Conservation (phyloP, 306 rosid genomes). For the Comarum palustre region DNA sequence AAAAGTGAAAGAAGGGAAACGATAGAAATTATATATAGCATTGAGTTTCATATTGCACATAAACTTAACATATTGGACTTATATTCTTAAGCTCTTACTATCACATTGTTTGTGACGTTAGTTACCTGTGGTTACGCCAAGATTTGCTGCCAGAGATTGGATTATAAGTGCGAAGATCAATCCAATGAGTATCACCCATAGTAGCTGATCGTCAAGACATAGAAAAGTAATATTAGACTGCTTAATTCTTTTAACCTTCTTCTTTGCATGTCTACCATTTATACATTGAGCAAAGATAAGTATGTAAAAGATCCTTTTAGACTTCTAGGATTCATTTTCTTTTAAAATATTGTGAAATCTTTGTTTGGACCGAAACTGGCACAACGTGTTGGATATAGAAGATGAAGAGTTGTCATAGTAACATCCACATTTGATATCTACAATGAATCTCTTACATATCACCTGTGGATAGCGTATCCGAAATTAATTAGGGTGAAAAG, state of each 20-base stretch:
- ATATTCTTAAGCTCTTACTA: neutral
- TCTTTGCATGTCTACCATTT: neutral
- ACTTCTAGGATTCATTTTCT: neutral
- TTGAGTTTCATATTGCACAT: neutral
- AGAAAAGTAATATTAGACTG: neutral
- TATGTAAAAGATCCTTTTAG: neutral
- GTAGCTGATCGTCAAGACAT: slow-evolving; percentile 44
- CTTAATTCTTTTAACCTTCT: neutral
- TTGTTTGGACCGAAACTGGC: neutral
- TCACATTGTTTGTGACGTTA: slow-evolving; percentile 10
- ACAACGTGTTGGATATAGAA: neutral
- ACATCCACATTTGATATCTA: neutral
- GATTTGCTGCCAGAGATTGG: slow-evolving; percentile 88
- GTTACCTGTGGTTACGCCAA: slow-evolving; percentile 78
- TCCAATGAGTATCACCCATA: slow-evolving; percentile 87
- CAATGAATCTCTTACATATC: no score
- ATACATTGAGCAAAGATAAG: neutral
- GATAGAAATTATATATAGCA: neutral
- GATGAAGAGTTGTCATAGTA: neutral
- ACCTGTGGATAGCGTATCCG: no score
- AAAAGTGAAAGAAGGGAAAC: neutral
- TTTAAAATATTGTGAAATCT: neutral
- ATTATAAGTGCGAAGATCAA: slow-evolving; percentile 74
- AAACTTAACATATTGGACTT: neutral
- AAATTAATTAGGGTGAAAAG: no score